Conservation (phyloP, 1,284 basidiomycete species). For the Heliocybe sulcata region DNA sequence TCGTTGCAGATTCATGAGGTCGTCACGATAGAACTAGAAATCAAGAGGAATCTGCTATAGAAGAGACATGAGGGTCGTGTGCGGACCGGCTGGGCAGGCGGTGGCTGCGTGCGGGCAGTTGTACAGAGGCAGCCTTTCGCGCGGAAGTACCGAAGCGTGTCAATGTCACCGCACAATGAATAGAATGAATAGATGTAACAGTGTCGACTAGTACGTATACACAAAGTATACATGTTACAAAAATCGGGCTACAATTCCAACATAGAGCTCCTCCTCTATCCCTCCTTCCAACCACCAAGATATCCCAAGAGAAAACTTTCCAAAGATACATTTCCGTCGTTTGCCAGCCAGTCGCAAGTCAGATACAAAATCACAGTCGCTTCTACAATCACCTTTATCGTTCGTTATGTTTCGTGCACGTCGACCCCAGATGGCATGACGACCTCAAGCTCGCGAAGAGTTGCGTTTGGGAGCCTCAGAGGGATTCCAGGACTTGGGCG, state of each 20-base stretch:
- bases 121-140: no score
- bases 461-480: slow-evolving; percentile 17
- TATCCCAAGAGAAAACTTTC: no score
- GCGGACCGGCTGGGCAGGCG: not conserved
- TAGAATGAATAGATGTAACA: not conserved
- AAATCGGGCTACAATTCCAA: not conserved
- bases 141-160: no score
- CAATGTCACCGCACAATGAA: no score
- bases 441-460: slow-evolving; percentile 5
- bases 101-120: no score
- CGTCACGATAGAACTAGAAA: not conserved
- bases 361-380: no score
- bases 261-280: not conserved
- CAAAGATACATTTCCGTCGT: no score
- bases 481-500: slow-evolving; percentile 63
- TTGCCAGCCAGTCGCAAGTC: no score
- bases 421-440: no score
- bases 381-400: no score
- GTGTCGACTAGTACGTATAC: not conserved
- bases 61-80: not conserved
- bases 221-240: not conserved
- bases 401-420: no score
- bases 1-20: slow-evolving; percentile 80
- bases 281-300: no score
- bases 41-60: not conserved